Evolutionary conservation across 768 basidiomycete species (phyloP).

Genomic region (Rubroboletus pulcherrimus): DNA sequence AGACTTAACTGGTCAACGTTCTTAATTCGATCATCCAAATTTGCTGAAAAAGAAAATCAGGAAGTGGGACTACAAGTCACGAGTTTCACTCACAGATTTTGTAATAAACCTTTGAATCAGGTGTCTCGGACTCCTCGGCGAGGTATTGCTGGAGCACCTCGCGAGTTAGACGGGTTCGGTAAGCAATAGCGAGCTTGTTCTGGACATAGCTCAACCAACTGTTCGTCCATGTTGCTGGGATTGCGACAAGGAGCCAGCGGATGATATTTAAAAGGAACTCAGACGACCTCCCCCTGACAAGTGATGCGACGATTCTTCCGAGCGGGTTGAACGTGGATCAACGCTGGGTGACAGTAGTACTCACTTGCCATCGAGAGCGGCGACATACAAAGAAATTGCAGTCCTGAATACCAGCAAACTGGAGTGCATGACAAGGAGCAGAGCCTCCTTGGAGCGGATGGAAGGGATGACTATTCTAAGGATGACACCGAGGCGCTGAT

Average conservation of each 20-base stretch:
- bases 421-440: conserved; percentile 85
- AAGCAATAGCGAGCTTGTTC: conserved; percentile 87
- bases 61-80: not conserved
- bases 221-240: conserved; percentile 91
- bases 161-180: conserved; percentile 80
- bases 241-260: conserved; percentile 87
- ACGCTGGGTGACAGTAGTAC: conserved; percentile 22
- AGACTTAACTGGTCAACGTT: conserved; percentile 82
- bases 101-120: conserved; percentile 86
- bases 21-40: conserved; percentile 93
- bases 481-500: conserved; percentile 70
- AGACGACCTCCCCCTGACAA: conserved; percentile 79
- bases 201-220: conserved; percentile 92
- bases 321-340: not conserved
- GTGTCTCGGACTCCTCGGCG: conserved; percentile 59
- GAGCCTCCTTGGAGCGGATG: conserved; percentile 79
- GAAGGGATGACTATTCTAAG: conserved; percentile 87
- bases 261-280: conserved; percentile 83
- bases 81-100: conserved; percentile 65
- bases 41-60: conserved; percentile 48
- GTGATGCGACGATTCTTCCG: conserved; percentile 84
- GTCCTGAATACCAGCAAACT: conserved; percentile 86
- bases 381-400: conserved; percentile 90
- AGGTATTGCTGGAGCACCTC: conserved; percentile 84
- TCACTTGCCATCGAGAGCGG: conserved; percentile 87